Base-by-base conservation (phyloP, 164 flowering plant genomes). In the Saururus chinensis region DNA sequence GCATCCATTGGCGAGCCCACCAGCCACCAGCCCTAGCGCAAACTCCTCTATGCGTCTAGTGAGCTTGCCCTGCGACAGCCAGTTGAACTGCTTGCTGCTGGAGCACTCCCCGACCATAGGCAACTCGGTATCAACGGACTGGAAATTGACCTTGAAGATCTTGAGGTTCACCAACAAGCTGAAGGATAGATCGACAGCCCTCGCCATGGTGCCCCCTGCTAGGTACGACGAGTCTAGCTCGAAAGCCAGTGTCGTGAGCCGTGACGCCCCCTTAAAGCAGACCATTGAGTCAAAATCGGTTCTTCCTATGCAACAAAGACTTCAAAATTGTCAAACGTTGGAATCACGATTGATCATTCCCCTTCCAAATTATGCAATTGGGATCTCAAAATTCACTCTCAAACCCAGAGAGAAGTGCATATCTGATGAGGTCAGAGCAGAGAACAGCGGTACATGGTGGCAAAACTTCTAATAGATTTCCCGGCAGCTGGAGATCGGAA, bases 201-300 rank as follows among this genome's bases (percentile, higher is more conserved):
- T 96, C 1, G 97, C 99, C 92, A 87, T 88, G 23, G 99, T 88
- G 55, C 99, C 99, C 4, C 96, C 87, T n/a, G 97, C 99, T 65
- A 93, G 59, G 78, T 81, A 90, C 21, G 95, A 85, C 20, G 82
- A 80, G 9, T 88, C 99, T 69, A 97, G 99, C 63, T 97, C 75
- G 55, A 93, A 67, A 9, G 96, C 95, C 66, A 80, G 86, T 64
- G 86, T 76, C 56, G 99, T 96, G 79, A 97, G 87, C 83, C 96
- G 74, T 61, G 69, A 79, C 24, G 81, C 89, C 59, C 82, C 76
- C 71, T 90, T 93, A 58, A 93, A 75, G 60, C 80, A 80, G 73
- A 88, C 83, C 98, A 92, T 92, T 49, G 61, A 61, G 13, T 30
- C 37, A 30, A 30, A 30, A 30, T 6, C 49, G 17, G 49, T 17